Base-by-base conservation (phyloP, 345 rosid genomes). In the Geranium rotundifolium region DNA sequence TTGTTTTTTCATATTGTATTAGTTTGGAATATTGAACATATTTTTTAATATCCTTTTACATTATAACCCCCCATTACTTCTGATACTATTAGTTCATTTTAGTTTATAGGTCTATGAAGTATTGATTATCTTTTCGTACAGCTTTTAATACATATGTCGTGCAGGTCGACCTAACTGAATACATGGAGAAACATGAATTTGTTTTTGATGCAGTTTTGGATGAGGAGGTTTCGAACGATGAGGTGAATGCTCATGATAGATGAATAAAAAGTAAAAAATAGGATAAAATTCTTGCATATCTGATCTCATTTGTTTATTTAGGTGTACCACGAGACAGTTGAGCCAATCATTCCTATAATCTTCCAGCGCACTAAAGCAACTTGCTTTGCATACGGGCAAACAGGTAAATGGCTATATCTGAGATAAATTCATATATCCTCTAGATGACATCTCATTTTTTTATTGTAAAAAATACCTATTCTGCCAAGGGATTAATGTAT, bases 331-430 rank as follows among this genome's bases (percentile, higher is more conserved):
- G 96, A 87, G 77, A 92, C 96, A 0, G 95, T 92, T 77, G 93
- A 92, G 85, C 95, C 96, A 56, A 87, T 92, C 70, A 91, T 92
- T 68, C 98, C 98, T 49, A 84, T 89, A 56, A 89, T 92, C 65
- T 92, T 92, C 65, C 95, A 89, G 67, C 89, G 93, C 46, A 85
- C 83, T 54, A 92, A 92, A 77, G 98, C 96, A 61, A 92, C 98
- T 73, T 92, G 95, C 84, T 92, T 92, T 83, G 96, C 98, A 58
- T 85, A 92, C 81, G 96, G 96, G 66, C 98, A 92, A 72, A 92
- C 98, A 78, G 96, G 96, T 92, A 65, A 73, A 54, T 68, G 60
- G 60, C 15, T 8, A 57, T 57, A 29, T 54, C 46, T 0, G 15
- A 46, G 52, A 9, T 2, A 46, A 7, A 12, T 46, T 10, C 52